These are phyloP conservation scores for Ophiocordyceps australis DNA, from an alignment of 2,329 filamentous ascomycete species.

Conservation along the genomic window DNA sequence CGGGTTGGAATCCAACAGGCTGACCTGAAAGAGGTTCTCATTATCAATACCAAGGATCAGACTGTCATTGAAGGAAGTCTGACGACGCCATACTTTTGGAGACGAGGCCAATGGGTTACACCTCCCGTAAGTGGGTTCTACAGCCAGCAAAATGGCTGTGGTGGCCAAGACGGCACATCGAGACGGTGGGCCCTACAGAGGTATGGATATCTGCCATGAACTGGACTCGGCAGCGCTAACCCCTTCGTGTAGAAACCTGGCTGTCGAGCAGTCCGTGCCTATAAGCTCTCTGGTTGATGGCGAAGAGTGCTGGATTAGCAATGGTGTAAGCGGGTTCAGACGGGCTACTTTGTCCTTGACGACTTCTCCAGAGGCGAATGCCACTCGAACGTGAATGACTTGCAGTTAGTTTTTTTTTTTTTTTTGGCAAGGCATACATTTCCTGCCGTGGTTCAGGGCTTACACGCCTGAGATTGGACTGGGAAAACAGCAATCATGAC, in stretches of 20 bases:
- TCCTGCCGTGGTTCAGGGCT: too few species aligned
- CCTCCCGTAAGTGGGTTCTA: slow-evolving; percentile 39
- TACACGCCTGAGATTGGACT: too few species aligned
- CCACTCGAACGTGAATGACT: too few species aligned
- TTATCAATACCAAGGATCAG: slow-evolving; percentile 41
- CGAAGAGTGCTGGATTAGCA: slow-evolving; percentile 78
- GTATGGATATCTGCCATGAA: too few species aligned
- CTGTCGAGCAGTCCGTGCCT: slow-evolving; percentile 44
- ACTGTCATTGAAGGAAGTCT: slow-evolving; percentile 74
- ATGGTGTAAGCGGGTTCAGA: slow-evolving; percentile 67
- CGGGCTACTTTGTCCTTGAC: too few species aligned
- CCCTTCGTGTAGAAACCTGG: slow-evolving; percentile 28
- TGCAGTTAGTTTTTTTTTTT: too few species aligned
- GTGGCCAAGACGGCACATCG: slow-evolving; percentile 70
- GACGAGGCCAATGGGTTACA: slow-evolving; percentile 59
- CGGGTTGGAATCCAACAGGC: slow-evolving; percentile 34
- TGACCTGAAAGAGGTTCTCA: slow-evolving; percentile 51
- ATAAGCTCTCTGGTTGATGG: slow-evolving; percentile 44
- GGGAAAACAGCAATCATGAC: too few species aligned
- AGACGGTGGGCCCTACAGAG: slow-evolving; percentile 66
- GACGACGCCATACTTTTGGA: slow-evolving; percentile 69
- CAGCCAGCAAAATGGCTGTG: slow-evolving; percentile 28
- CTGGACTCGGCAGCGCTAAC: background rate
- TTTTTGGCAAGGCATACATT: too few species aligned
- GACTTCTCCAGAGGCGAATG: too few species aligned